Conservation (phyloP, 2,329 filamentous ascomycete genomes). For the Colletotrichum neosansevieriae region DNA sequence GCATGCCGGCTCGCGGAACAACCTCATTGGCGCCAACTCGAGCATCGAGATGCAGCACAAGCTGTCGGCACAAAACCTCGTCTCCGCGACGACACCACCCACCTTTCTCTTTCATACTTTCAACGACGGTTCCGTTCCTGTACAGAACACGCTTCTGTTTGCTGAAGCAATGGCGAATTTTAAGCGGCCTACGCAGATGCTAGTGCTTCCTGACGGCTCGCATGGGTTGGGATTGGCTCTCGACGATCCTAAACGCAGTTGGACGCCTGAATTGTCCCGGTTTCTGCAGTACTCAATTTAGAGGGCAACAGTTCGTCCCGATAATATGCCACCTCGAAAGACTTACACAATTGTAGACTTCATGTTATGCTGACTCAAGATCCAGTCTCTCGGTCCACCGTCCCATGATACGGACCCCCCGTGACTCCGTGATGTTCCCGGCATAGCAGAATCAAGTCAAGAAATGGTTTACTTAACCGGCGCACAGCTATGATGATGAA, state of each 20-base stretch:
- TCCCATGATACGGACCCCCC: too few relatives aligned
- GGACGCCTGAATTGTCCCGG: slow-evolving; percentile 46
- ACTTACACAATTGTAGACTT: too few relatives aligned
- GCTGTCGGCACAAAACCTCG: slow-evolving; percentile 45
- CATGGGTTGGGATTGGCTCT: slow-evolving; percentile 47
- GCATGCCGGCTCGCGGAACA: slow-evolving; percentile 41
- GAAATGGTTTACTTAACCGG: too few relatives aligned
- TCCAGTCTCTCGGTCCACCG: too few relatives aligned
- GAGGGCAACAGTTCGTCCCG: not conserved
- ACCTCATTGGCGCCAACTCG: slow-evolving; percentile 42
- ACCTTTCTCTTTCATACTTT: slow-evolving; percentile 52
- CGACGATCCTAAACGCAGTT: slow-evolving; percentile 42
- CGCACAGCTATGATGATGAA: too few relatives aligned
- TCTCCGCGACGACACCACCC: slow-evolving; percentile 45
- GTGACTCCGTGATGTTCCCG: too few relatives aligned
- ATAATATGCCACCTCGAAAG: too few relatives aligned
- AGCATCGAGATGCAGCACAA: slow-evolving; percentile 36
- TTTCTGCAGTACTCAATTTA: slow-evolving; percentile 44
- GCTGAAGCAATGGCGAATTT: slow-evolving; percentile 44
- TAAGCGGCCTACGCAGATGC: slow-evolving; percentile 42
- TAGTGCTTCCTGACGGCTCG: slow-evolving; percentile 46
- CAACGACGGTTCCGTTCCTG: slow-evolving; percentile 45
- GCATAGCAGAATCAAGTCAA: too few relatives aligned
- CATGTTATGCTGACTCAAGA: too few relatives aligned
- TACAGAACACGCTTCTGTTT: slow-evolving; percentile 47